Base-by-base conservation (phyloP, 176 grass and related monocot genomes). In the Eragrostis curvula region DNA sequence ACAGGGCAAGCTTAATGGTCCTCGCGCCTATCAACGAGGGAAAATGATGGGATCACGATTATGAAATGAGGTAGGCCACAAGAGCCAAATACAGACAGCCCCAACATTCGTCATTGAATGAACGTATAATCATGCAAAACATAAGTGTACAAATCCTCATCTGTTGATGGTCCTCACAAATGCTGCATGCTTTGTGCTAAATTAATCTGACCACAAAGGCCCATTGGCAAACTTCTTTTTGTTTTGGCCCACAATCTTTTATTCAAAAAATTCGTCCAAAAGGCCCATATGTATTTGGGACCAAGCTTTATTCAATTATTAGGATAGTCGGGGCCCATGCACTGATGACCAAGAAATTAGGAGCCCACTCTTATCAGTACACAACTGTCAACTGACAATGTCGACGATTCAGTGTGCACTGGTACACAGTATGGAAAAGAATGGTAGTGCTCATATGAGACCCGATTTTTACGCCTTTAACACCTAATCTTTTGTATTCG, bases 1-100 rank as follows among this genome's bases (percentile, higher is more conserved):
- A 82, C 73, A 51, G 59, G 43, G 23, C 9, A 16, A 60, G 42
- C 56, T 72, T 68, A 86, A 66, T 77, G 83, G 83, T 86, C 83
- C 66, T 82, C n/a, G 30, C 39, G 13, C 29, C 32, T 59, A 86
- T 82, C 58, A 82, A 78, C 28, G 49, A 66, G 44, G 32, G 61
- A 68, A 4, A 66, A 84, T 69, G 75, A 84, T 68, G n/a, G 69
- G 27, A 40, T 49, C 10, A 41, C 71, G 60, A 81, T 66, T 46
- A 51, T 66, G 41, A 49, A 42, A 82, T 24, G 27, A 71, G 40
- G 66, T 72, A 72, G 77, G 78, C 5, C 78, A 82, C 63, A 78
- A 16, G 8, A 42, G 40, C 62, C 83, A 86, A 71, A 77, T 60
- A 17, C 12, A 77, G 56, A 72, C 48, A 61, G n/a, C 28, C 10